phyloP scores from a whole-genome alignment of 2,329 filamentous ascomycete genomes.

The Sclerotinia glacialis region DNA sequence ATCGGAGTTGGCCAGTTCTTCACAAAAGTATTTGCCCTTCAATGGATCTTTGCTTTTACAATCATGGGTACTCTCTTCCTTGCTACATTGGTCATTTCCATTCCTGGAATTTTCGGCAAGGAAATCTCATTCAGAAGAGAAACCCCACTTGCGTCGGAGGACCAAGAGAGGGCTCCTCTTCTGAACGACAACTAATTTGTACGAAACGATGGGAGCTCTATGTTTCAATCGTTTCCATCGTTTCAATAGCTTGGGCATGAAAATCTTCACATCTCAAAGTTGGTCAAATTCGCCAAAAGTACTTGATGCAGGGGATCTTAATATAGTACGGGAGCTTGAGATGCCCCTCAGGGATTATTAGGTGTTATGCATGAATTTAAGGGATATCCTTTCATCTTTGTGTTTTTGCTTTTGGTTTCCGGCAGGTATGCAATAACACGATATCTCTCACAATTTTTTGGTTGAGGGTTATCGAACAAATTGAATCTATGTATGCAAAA shows the following conservation, averaged over 20 bases:
- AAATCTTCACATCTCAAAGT: not conserved
- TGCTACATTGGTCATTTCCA: slow-evolving; percentile 60
- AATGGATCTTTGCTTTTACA: slow-evolving; percentile 89
- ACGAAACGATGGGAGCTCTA: not conserved
- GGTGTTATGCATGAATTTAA: slow-evolving; percentile 3
- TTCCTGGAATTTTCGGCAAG: slow-evolving; percentile 61
- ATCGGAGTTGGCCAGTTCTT: slow-evolving; percentile 77
- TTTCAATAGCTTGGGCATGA: not conserved
- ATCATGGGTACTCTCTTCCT: slow-evolving; percentile 76
- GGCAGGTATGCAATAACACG: slow-evolving; percentile 2
- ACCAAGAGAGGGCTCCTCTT: slow-evolving; percentile 57
- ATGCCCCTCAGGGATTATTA: not conserved
- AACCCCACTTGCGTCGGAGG: slow-evolving; percentile 47
- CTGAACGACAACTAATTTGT: slow-evolving; percentile 46
- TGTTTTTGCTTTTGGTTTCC: not conserved
- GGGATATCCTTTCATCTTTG: not conserved
- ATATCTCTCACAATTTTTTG: not conserved
- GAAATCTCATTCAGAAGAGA: slow-evolving; percentile 51
- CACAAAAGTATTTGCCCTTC: slow-evolving; percentile 69
- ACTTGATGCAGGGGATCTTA: not conserved
- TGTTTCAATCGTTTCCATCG: not conserved
- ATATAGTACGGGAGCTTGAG: not conserved
- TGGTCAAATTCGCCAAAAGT: not conserved
- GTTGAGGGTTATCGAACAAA: not conserved
- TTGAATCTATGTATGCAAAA: not conserved